Conservation (phyloP, 176 grass and related monocot species). For the Eleusine indica region DNA sequence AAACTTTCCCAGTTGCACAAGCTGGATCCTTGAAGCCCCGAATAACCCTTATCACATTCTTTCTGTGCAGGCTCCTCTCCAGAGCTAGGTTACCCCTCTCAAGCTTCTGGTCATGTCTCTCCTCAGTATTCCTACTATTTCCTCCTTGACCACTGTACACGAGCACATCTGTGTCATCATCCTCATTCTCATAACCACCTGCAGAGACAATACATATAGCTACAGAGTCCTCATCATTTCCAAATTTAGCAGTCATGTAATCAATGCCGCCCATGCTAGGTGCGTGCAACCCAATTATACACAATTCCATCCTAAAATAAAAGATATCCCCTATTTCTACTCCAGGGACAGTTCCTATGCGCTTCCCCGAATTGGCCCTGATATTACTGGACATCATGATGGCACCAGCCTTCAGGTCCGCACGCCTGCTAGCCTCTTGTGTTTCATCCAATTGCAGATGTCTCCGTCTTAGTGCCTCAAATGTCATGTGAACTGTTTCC, state of each 20-base stretch:
- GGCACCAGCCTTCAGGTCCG: slow-evolving; percentile 64
- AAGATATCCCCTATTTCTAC: slow-evolving; percentile 88
- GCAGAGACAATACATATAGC: slow-evolving; percentile 72
- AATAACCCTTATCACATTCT: slow-evolving; percentile 78
- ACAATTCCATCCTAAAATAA: slow-evolving; percentile 86
- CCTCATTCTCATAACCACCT: slow-evolving; percentile 75
- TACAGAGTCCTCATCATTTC: slow-evolving; percentile 49
- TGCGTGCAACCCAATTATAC: slow-evolving; percentile 69
- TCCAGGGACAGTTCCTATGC: slow-evolving; percentile 61
- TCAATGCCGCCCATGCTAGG: slow-evolving; percentile 72
- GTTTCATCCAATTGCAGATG: slow-evolving; percentile 65
- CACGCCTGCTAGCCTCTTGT: slow-evolving; percentile 44
- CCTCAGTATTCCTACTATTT: slow-evolving; percentile 54
- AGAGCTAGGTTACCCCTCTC: slow-evolving; percentile 79
- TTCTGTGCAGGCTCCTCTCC: slow-evolving; percentile 66
- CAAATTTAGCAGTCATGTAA: slow-evolving; percentile 64
- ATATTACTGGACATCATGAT: slow-evolving; percentile 79
- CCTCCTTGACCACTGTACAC: slow-evolving; percentile 82
- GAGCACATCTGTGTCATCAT: slow-evolving; percentile 62
- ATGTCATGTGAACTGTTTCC: slow-evolving; percentile 58
- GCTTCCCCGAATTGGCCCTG: slow-evolving; percentile 61
- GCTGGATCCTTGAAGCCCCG: slow-evolving; percentile 66
- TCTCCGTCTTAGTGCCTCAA: slow-evolving; percentile 69
- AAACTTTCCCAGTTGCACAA: slow-evolving; percentile 53
- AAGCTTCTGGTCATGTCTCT: slow-evolving; percentile 75